phyloP scores from a whole-genome alignment of 2,329 filamentous ascomycete genomes.

The Escovopsis sp. region DNA sequence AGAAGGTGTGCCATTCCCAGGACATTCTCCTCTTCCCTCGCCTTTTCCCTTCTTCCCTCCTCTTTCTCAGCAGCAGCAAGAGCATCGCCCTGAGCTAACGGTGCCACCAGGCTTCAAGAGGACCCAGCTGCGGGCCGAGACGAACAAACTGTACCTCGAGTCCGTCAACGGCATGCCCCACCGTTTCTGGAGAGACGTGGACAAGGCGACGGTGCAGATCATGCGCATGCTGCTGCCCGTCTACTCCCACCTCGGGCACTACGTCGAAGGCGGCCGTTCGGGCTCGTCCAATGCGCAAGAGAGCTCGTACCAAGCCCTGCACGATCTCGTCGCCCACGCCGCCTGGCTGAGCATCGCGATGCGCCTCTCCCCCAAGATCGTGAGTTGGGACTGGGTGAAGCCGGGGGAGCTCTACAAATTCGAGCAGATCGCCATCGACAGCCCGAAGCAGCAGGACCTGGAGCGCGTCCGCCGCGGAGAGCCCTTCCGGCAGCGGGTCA shows the following conservation, averaged over 20 bases:
- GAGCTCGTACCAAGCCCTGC: slow-evolving; percentile 13
- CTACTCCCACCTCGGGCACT: slow-evolving; percentile 8
- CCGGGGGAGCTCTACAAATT: slow-evolving; percentile 14
- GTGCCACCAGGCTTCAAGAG: slow-evolving; percentile 15
- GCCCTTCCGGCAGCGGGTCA: slow-evolving; percentile 13
- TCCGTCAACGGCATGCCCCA: slow-evolving; percentile 8
- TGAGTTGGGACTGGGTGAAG: slow-evolving; percentile 13
- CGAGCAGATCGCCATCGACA: slow-evolving; percentile 10
- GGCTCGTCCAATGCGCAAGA: neutral
- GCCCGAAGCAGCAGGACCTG: slow-evolving; percentile 2
- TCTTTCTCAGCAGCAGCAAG: neutral
- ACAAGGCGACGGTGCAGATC: slow-evolving; percentile 11
- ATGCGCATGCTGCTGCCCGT: slow-evolving; percentile 12
- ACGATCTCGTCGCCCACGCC: slow-evolving; percentile 15
- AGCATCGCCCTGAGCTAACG: neutral
- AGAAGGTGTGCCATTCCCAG: no score
- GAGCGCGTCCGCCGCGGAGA: neutral
- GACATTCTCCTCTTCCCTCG: no score
- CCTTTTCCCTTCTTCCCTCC: no score
- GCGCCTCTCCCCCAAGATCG: slow-evolving; percentile 11
- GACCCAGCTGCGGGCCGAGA: slow-evolving; percentile 12
- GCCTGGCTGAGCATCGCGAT: slow-evolving; percentile 16
- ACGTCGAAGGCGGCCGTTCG: neutral
- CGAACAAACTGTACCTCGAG: slow-evolving; percentile 12
- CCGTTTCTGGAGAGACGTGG: slow-evolving; percentile 17